A percentile compares a stretch with the other conserved stretches of the same genome.
Evolutionary conservation across 768 basidiomycete species (phyloP).

Genomic region (Trametes cingulata): DNA sequence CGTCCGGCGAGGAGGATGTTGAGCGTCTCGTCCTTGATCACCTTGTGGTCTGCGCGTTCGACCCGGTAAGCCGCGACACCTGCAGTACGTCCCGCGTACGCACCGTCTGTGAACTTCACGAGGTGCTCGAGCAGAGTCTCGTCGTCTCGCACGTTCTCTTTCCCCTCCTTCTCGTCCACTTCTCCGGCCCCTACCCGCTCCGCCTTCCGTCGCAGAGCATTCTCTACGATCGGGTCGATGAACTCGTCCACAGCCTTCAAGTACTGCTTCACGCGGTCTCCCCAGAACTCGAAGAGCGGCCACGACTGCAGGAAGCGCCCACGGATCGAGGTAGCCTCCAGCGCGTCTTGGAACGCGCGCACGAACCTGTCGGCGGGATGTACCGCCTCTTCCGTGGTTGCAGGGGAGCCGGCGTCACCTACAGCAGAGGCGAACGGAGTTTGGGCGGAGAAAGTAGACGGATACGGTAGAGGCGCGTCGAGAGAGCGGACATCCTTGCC

Average conservation of each 20-base stretch:
- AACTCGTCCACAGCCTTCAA: slow-evolving; percentile 52
- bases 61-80: not conserved
- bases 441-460: not conserved
- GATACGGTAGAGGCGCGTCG: slow-evolving; percentile 25
- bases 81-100: not conserved
- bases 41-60: slow-evolving; percentile 37
- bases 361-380: slow-evolving; percentile 38
- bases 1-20: slow-evolving; percentile 60
- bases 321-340: slow-evolving; percentile 42
- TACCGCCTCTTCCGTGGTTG: not conserved
- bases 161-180: not conserved
- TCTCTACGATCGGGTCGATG: slow-evolving; percentile 52
- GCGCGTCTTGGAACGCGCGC: slow-evolving; percentile 51
- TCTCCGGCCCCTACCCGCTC: slow-evolving; percentile 16
- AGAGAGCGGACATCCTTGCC: slow-evolving; percentile 31
- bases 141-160: slow-evolving; percentile 26
- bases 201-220: slow-evolving; percentile 44
- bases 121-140: slow-evolving; percentile 46
- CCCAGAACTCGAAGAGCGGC: slow-evolving; percentile 55
- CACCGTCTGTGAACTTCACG: slow-evolving; percentile 55
- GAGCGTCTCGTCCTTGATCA: slow-evolving; percentile 53
- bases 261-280: slow-evolving; percentile 45
- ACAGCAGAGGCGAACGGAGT: not conserved
- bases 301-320: slow-evolving; percentile 45
- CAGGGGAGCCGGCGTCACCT: not conserved